These are phyloP conservation scores for Babesia sp. DNA, from an alignment of 169 alveolate genomes.

Conservation along the genomic window DNA sequence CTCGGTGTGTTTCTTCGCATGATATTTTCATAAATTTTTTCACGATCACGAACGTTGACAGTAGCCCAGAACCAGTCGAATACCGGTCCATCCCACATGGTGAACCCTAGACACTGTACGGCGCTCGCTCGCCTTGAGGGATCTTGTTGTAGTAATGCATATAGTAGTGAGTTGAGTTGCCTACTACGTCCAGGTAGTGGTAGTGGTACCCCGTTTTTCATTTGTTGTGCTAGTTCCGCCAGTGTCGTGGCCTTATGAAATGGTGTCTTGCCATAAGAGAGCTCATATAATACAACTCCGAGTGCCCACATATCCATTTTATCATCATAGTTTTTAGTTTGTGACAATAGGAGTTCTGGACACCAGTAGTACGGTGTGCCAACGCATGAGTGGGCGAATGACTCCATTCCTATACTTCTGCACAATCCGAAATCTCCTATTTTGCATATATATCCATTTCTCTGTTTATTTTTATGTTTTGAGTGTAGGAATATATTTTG, in stretches of 20 bases:
- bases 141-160: constrained; percentile 67
- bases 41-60: constrained; percentile 37
- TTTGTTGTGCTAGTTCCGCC: constrained; percentile 71
- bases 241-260: constrained; percentile 86
- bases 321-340: constrained; percentile 91
- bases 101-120: constrained; percentile 71
- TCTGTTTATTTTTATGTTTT: constrained; percentile 51
- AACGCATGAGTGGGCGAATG: constrained; percentile 91
- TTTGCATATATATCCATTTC: constrained; percentile 83
- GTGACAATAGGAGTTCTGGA: constrained; percentile 90
- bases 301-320: constrained; percentile 91
- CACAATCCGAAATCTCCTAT: constrained; percentile 96
- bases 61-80: constrained; percentile 58
- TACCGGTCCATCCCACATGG: constrained; percentile 67
- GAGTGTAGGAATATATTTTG: constrained; percentile 91
- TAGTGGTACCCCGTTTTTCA: constrained; percentile 75
- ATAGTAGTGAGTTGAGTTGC: constrained; percentile 67
- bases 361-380: constrained; percentile 97
- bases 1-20: constrained; percentile 3
- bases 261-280: constrained; percentile 91
- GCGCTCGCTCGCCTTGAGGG: constrained; percentile 79
- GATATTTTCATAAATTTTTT: constrained; percentile 11
- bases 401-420: constrained; percentile 88
- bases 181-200: constrained; percentile 68
- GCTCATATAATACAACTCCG: constrained; percentile 92